These are phyloP conservation scores for Podospora australis DNA, from an alignment of 495 filamentous ascomycete genomes.

Conservation along the genomic window DNA sequence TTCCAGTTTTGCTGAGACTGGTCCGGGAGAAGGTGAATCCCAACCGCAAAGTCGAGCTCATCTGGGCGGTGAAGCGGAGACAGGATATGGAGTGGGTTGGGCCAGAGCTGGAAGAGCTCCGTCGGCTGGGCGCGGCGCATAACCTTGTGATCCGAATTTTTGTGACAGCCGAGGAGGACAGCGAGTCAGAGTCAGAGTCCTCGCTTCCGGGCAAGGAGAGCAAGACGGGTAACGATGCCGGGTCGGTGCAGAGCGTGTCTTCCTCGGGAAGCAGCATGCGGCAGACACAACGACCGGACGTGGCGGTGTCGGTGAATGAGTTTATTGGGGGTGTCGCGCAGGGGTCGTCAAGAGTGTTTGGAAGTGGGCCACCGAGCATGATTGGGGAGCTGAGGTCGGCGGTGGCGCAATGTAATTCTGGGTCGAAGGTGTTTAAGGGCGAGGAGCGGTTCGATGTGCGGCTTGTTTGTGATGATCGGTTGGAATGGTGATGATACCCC, in stretches of 20 bases:
- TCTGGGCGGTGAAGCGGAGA: slow-evolving; percentile 54
- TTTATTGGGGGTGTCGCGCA: slow-evolving; percentile 31
- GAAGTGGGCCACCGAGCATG: slow-evolving; percentile 56
- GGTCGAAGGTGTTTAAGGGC: slow-evolving; percentile 45
- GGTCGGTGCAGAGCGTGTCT: slow-evolving; percentile 13
- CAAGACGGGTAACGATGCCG: slow-evolving; percentile 5
- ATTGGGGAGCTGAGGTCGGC: slow-evolving; percentile 47
- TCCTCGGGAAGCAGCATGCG: slow-evolving; percentile 1
- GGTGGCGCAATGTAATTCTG: slow-evolving; percentile 48
- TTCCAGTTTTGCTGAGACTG: slow-evolving; percentile 48
- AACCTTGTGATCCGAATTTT: slow-evolving; percentile 48
- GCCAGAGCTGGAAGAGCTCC: slow-evolving; percentile 46
- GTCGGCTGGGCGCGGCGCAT: slow-evolving; percentile 28
- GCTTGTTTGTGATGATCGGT: slow-evolving; percentile 51
- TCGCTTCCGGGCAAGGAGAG: slow-evolving; percentile 14
- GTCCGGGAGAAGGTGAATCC: slow-evolving; percentile 25
- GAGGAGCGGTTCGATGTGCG: slow-evolving; percentile 50
- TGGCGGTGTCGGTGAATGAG: slow-evolving; percentile 26
- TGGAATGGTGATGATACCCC: slow-evolving; percentile 33
- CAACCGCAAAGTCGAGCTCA: slow-evolving; percentile 44
- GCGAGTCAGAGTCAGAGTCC: slow-evolving; percentile 20
- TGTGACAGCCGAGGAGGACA: slow-evolving; percentile 44
- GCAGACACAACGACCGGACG: slow-evolving; percentile 21
- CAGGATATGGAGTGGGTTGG: slow-evolving; percentile 51
- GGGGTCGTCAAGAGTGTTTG: slow-evolving; percentile 51